Conservation (phyloP, 805 yeast genomes). For the Sugiyamaella valdiviana region DNA sequence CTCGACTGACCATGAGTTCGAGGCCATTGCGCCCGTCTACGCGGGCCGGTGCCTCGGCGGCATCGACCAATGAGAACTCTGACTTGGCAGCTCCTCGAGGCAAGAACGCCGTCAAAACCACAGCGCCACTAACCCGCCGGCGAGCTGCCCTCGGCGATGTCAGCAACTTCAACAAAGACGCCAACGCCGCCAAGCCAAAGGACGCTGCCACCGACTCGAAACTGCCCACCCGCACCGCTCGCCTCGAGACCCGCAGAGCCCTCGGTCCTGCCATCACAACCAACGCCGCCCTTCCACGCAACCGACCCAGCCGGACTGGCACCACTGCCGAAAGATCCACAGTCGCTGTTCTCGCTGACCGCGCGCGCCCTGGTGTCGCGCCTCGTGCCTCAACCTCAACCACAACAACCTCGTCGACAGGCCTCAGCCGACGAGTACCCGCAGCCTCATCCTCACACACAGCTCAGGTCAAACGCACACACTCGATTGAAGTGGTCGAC, state of each 20-base stretch:
- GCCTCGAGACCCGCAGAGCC: background rate
- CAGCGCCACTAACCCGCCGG: constrained; percentile 18
- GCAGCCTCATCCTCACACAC: background rate
- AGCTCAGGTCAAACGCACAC: background rate
- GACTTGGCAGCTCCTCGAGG: background rate
- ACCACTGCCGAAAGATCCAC: background rate
- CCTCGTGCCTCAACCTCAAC: background rate
- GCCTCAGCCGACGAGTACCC: background rate
- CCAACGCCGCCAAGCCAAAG: background rate
- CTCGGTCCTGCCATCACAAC: background rate
- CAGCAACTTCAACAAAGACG: constrained; percentile 26
- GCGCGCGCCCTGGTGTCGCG: background rate
- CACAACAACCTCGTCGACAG: background rate
- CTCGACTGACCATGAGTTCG: background rate
- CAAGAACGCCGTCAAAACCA: background rate
- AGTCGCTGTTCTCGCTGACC: background rate
- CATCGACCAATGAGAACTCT: background rate
- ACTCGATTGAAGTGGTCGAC: background rate
- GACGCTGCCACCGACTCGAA: no score
- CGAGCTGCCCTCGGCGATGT: constrained; percentile 34
- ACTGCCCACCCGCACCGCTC: background rate
- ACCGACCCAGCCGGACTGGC: background rate
- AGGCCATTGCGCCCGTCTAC: background rate
- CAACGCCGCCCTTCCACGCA: background rate
- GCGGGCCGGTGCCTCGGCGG: background rate